These are phyloP conservation scores for Aurantiochytrium sp. DNA, from an alignment of 108 stramenopile species.

Conservation along the genomic window DNA sequence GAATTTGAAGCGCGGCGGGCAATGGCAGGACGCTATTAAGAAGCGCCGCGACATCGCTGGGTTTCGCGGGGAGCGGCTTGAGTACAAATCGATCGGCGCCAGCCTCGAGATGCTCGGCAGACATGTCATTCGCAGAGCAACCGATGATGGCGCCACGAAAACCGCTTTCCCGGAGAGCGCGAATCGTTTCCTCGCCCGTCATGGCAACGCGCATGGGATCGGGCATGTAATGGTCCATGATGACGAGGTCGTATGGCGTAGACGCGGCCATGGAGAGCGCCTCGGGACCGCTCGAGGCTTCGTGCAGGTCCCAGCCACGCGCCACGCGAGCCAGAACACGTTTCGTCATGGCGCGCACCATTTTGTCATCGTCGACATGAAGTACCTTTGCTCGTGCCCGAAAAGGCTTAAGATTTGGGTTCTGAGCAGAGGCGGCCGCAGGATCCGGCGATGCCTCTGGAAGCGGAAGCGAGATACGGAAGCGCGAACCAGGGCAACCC, in stretches of 20 bases:
- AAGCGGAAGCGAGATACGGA: background rate
- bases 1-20: background rate
- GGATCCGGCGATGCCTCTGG: background rate
- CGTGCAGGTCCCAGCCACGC: background rate
- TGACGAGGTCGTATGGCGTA: background rate
- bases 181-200: slow-evolving; percentile 7
- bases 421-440: background rate
- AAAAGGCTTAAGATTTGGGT: background rate
- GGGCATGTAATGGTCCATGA: slow-evolving; percentile 15
- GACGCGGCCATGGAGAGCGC: background rate
- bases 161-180: background rate
- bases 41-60: background rate
- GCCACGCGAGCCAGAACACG: background rate
- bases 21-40: background rate
- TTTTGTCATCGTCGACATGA: background rate
- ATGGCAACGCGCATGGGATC: background rate
- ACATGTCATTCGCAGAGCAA: slow-evolving; percentile 3
- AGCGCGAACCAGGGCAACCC: background rate
- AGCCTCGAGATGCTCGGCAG: background rate
- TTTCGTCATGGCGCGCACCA: background rate
- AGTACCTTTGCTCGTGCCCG: background rate
- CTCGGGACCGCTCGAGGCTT: background rate
- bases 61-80: background rate
- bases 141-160: background rate
- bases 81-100: background rate